Conservation (phyloP, 768 basidiomycete genomes). For the Tulasnella sp. region DNA sequence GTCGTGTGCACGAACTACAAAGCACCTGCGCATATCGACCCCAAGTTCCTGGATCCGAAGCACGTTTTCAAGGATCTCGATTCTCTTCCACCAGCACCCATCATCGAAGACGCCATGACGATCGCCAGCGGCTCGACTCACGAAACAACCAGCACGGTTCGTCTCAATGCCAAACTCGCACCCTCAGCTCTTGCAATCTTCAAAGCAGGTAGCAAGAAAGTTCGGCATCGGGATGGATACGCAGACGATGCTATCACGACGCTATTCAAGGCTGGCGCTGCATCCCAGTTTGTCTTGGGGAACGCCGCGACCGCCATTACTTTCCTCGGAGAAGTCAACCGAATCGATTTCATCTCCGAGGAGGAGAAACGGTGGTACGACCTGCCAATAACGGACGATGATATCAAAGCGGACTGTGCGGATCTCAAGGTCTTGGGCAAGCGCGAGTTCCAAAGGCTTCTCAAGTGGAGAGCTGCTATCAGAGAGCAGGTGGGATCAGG, state of each 20-base stretch:
- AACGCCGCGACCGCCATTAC: conserved; percentile 64
- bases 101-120: conserved; percentile 4
- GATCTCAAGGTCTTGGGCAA: conserved; percentile 97
- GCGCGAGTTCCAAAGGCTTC: conserved; percentile 88
- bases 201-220: conserved; percentile 87
- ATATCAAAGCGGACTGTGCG: conserved; percentile 75
- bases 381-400: conserved; percentile 65
- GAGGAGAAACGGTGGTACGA: conserved; percentile 87
- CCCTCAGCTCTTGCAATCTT: conserved; percentile 63
- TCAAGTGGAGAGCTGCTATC: conserved; percentile 85
- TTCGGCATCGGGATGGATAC: conserved; percentile 89
- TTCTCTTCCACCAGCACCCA: conserved; percentile 35
- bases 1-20: conserved; percentile 95
- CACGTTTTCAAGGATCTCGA: conserved; percentile 95
- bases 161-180: conserved; percentile 5
- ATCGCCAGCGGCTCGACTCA: neutral
- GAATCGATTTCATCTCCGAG: conserved; percentile 69
- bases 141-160: conserved; percentile 3
- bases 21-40: conserved; percentile 92
- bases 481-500: conserved; percentile 71
- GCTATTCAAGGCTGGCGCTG: conserved; percentile 69
- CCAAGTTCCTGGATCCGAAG: conserved; percentile 94
- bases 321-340: conserved; percentile 71
- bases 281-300: conserved; percentile 60
- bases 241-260: conserved; percentile 82